A percentile compares a stretch with the other conserved stretches of the same genome.
These are phyloP conservation scores for Pythium scleroteichum DNA, from an alignment of 352 stramenopile species.

Conservation along the genomic window DNA sequence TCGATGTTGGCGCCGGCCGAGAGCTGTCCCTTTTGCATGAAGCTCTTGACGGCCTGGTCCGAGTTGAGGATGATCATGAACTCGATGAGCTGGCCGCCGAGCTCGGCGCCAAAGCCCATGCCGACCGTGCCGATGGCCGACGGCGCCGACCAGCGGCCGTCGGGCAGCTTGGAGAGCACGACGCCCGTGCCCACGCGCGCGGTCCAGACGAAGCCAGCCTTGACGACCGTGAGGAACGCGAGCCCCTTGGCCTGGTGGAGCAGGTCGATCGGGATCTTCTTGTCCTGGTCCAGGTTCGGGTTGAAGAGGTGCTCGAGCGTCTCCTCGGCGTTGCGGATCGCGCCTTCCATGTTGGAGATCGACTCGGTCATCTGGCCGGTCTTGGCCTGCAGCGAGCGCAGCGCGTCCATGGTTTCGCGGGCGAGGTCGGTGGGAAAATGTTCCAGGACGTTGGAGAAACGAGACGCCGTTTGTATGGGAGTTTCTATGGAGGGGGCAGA, in stretches of 20 bases:
- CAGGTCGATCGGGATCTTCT: constrained; percentile 89
- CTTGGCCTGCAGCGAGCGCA: constrained; percentile 27
- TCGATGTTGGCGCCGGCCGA: constrained; percentile 82
- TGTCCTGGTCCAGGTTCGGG: constrained; percentile 81
- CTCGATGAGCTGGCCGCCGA: constrained; percentile 82
- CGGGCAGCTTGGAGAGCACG: constrained; percentile 92
- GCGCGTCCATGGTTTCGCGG: constrained; percentile 17
- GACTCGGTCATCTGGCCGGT: constrained; percentile 55
- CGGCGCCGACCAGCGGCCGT: constrained; percentile 95
- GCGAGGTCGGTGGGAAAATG: not conserved
- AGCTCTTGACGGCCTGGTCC: constrained; percentile 90
- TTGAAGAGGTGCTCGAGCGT: constrained; percentile 93
- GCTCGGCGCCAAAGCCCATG: constrained; percentile 83
- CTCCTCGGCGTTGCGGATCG: constrained; percentile 87
- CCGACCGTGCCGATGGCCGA: constrained; percentile 93
- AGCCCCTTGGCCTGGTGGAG: constrained; percentile 89
- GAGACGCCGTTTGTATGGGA: not conserved
- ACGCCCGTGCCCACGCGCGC: constrained; percentile 89
- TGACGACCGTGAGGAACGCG: constrained; percentile 92
- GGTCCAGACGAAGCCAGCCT: constrained; percentile 88
- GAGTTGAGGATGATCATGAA: constrained; percentile 94
- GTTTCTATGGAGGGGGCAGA: not conserved
- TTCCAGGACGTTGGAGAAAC: not conserved
- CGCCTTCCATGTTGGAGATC: constrained; percentile 90
- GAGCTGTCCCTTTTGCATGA: constrained; percentile 85